Base-by-base conservation (phyloP, 2,329 filamentous ascomycete genomes). In the Bipolaris zeicola region DNA sequence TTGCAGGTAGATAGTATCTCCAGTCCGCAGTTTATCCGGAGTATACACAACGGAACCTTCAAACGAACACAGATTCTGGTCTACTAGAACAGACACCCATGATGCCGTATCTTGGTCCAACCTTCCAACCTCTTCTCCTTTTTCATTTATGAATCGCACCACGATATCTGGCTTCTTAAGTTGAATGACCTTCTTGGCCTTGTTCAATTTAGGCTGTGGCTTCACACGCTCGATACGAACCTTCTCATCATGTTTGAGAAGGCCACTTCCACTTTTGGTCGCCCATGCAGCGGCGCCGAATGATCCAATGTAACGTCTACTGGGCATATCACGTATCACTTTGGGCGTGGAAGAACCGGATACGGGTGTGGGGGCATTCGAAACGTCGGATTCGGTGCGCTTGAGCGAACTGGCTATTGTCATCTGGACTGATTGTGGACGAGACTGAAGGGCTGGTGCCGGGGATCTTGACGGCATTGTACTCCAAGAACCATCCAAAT, bases 1-100 rank as follows among this genome's bases (percentile, higher is more conserved):
- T 73, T 99, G 95, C 6, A 99, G 76, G 67, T 94, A 96, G n/a
- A 99, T 84, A 0, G 92, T 98, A 68, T 99, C 95, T 69, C 96
- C 96, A 7, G 93, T 95, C 47, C 91, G 84, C 45, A 98, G 77
- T 44, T 86, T 82, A 53, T 98, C 94, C 0, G 93, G 93, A 0
- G 91, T 91, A 74, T 90, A 98, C 1, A 99, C 92, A 68, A 92
- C 96, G 11, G 85, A 87, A 5, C 90, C 95, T 64, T 96, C 90
- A 60, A 99, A 96, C 20, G 80, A 85, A 79, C 93, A 97, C 3
- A 97, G 84, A 31, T 89, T 89, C 73, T 98, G 92, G 69, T 99
- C 95, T 49, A 98, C 87, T 64, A 99, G 78, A 0, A 92, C 89
- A 3, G 95, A 96, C 5, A 98, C 90, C 93, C 95, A 99, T 57